phyloP scores from a whole-genome alignment of 2,329 filamentous ascomycete species.

The Teratosphaeria destructans region DNA sequence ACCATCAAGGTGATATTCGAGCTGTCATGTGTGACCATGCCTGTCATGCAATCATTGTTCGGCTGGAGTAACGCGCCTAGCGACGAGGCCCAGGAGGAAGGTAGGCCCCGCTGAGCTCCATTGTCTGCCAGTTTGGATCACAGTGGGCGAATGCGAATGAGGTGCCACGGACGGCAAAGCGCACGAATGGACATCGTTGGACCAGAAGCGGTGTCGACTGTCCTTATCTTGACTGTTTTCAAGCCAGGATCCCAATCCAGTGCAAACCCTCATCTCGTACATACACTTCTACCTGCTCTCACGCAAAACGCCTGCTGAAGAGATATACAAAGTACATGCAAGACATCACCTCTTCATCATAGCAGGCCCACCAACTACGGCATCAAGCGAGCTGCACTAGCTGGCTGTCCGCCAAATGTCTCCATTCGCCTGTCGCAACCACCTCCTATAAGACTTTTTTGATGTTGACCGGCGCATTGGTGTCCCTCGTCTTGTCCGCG shows the following conservation, averaged over 20 bases:
- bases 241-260: background rate
- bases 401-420: background rate
- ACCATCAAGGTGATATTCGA: background rate
- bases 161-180: no score
- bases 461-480: background rate
- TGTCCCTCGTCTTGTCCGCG: slow-evolving; percentile 27
- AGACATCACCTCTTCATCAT: background rate
- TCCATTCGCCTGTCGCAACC: background rate
- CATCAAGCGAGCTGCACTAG: background rate
- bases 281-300: background rate
- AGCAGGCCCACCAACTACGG: background rate
- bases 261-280: background rate
- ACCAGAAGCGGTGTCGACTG: background rate
- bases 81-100: no score
- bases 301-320: background rate
- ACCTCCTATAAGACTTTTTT: background rate
- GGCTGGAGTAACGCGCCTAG: no score
- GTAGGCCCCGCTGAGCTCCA: no score
- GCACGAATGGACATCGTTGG: background rate
- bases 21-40: background rate
- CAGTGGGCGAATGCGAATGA: no score
- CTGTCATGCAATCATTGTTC: background rate
- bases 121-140: no score
- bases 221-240: no score
- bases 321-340: background rate